phyloP scores from a whole-genome alignment of 805 yeast genomes.

The Candida fluviatilis region DNA sequence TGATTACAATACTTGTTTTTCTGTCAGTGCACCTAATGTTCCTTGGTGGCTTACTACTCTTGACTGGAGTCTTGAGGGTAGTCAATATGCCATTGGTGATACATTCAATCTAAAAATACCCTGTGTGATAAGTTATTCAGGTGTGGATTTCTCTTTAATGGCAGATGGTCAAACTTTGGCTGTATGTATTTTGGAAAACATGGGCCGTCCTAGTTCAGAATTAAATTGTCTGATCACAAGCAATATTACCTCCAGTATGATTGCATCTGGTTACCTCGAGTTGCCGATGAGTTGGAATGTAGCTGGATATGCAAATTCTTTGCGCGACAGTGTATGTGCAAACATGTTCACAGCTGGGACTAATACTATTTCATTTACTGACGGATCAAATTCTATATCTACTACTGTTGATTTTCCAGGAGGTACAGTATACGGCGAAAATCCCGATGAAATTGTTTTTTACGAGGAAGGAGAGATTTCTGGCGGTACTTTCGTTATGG shows the following conservation, averaged over 20 bases:
- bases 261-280: no score
- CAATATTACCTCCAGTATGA: no score
- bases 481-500: conserved; percentile 9
- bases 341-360: neutral
- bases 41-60: conserved; percentile 12
- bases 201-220: no score
- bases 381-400: neutral
- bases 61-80: conserved; percentile 11
- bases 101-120: conserved; percentile 16
- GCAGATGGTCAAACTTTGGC: conserved; percentile 16
- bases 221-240: no score
- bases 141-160: conserved; percentile 4
- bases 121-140: conserved; percentile 14
- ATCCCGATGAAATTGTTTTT: neutral
- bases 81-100: conserved; percentile 12
- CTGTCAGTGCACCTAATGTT: neutral
- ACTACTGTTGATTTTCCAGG: neutral
- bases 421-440: neutral
- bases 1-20: neutral
- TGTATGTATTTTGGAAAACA: conserved; percentile 16
- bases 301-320: neutral
- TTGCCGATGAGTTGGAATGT: neutral
- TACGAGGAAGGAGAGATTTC: conserved; percentile 10
- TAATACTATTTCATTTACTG: neutral
- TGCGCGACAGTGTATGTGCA: neutral